phyloP scores from a whole-genome alignment of 176 grass and related monocot species.

The Hsuehochloa calcarea region DNA sequence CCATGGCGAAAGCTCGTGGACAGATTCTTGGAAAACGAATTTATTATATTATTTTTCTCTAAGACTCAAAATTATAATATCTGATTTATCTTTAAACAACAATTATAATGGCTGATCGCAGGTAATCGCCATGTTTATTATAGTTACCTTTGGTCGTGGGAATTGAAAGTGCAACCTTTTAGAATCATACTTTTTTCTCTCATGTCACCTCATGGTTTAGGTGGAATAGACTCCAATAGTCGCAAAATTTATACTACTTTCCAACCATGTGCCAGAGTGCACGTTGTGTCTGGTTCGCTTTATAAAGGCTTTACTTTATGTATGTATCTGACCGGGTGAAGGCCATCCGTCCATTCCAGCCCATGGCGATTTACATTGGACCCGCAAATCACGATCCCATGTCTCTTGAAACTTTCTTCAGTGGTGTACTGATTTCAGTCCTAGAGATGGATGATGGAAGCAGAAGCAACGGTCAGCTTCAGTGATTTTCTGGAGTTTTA shows the following conservation, averaged over 20 bases:
- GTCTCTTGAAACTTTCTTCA: not conserved
- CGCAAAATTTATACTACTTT: not conserved
- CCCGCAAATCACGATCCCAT: not conserved
- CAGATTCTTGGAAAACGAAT: not conserved
- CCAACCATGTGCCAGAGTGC: not conserved
- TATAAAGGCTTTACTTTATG: not conserved
- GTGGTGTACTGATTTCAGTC: not conserved
- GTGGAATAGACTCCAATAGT: not conserved
- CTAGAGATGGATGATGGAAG: not conserved
- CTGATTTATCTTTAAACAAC: not conserved
- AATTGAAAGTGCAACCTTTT: not conserved
- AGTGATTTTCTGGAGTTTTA: not conserved
- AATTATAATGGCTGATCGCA: not conserved
- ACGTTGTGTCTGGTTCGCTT: not conserved
- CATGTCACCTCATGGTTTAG: conserved; percentile 3
- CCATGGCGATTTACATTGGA: not conserved
- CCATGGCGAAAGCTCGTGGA: not conserved
- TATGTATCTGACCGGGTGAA: not conserved
- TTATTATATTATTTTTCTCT: not conserved
- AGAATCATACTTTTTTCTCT: not conserved
- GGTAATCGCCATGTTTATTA: not conserved
- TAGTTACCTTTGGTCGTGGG: not conserved
- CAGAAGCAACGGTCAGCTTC: not conserved
- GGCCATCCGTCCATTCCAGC: not conserved
- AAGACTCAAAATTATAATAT: not conserved